Evolutionary conservation across 306 rosid genomes (phyloP).

Genomic region (Vigna hirtella): DNA sequence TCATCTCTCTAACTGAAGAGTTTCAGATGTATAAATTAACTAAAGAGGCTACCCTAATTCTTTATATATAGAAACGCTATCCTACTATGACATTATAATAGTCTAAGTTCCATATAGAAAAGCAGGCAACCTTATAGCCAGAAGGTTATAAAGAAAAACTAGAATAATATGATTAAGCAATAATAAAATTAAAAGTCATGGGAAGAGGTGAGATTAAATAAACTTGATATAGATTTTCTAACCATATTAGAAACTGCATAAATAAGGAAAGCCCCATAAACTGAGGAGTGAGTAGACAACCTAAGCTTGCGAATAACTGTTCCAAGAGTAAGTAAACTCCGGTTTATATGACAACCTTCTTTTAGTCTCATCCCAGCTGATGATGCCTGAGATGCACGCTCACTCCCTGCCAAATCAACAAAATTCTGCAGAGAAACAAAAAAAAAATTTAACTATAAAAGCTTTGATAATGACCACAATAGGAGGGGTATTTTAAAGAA

Average conservation of each 20-base stretch:
- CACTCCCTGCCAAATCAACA: constrained; percentile 98
- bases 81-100: background rate
- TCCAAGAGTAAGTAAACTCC: constrained; percentile 94
- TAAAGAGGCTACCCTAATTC: background rate
- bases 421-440: constrained; percentile 77
- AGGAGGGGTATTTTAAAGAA: constrained; percentile 29
- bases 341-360: constrained; percentile 98
- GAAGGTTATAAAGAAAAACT: constrained; percentile 16
- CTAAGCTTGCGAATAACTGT: constrained; percentile 98
- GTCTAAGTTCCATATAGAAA: constrained; percentile 14
- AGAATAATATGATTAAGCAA: constrained; percentile 16
- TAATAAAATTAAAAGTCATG: background rate
- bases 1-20: background rate
- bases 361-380: constrained; percentile 94
- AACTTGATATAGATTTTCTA: background rate
- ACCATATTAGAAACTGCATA: background rate
- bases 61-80: background rate
- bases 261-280: constrained; percentile 30
- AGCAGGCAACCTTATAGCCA: constrained; percentile 16
- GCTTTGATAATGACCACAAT: constrained; percentile 1
- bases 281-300: constrained; percentile 61
- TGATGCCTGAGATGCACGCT: constrained; percentile 95
- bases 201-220: constrained; percentile 7
- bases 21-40: constrained; percentile 11
- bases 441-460: constrained; percentile 30